Conservation (phyloP, 768 basidiomycete species). For the Auriscalpium microsporum region DNA sequence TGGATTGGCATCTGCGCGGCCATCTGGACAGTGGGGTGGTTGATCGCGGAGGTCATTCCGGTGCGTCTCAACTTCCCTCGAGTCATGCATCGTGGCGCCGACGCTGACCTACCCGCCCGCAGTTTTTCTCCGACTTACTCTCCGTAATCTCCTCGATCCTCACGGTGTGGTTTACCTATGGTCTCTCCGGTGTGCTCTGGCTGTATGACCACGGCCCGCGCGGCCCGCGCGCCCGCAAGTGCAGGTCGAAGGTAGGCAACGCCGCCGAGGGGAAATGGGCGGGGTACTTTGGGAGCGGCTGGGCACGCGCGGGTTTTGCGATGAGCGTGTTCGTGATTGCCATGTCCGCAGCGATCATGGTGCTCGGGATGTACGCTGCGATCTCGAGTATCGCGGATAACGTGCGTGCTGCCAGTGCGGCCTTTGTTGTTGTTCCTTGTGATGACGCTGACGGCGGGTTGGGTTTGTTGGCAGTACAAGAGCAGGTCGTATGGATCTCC, state of each 20-base stretch:
- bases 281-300: background rate
- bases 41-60: background rate
- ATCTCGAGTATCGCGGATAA: background rate
- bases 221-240: background rate
- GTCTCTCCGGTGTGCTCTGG: slow-evolving; percentile 1
- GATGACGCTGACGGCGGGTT: background rate
- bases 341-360: background rate
- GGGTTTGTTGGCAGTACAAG: background rate
- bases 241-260: background rate
- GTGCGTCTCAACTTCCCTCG: background rate
- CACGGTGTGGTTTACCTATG: slow-evolving; percentile 1
- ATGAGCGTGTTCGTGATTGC: background rate
- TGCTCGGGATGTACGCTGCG: background rate
- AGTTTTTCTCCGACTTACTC: slow-evolving; percentile 2
- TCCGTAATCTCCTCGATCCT: background rate
- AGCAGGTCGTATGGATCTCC: background rate
- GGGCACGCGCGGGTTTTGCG: background rate
- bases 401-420: background rate
- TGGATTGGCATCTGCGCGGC: background rate
- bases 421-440: background rate
- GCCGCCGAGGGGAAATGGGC: background rate
- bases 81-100: too few relatives aligned
- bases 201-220: background rate
- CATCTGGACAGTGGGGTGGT: background rate
- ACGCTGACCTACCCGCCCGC: background rate